phyloP scores from a whole-genome alignment of 257 asterid species.

The Asclepias syriaca region DNA sequence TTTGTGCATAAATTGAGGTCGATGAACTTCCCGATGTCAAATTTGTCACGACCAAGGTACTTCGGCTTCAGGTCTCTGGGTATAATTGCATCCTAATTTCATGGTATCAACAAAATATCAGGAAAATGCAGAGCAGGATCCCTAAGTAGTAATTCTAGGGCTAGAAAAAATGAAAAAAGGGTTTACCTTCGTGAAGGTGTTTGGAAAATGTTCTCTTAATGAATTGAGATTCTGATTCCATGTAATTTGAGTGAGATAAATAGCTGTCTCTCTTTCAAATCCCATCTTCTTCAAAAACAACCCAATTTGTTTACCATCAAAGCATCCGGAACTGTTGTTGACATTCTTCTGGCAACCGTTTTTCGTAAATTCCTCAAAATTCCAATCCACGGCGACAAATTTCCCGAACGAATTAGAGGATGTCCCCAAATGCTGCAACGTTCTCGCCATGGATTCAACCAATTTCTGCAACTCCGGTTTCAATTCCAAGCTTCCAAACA shows the following conservation, averaged over 20 bases:
- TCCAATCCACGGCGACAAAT: conserved; percentile 50
- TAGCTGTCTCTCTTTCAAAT: conserved; percentile 31
- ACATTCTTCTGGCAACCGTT: conserved; percentile 20
- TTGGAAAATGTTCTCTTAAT: conserved; percentile 48
- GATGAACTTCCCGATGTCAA: conserved; percentile 32
- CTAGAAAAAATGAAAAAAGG: too few relatives aligned
- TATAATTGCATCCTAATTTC: conserved; percentile 41
- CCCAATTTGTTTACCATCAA: conserved; percentile 32
- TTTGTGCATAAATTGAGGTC: conserved; percentile 41
- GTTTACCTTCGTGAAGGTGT: conserved; percentile 56
- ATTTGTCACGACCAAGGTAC: conserved; percentile 12
- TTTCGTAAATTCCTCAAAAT: conserved; percentile 22
- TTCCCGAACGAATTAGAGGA: conserved; percentile 28
- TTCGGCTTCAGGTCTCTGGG: conserved; percentile 29
- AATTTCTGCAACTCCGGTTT: conserved; percentile 32
- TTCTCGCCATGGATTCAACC: conserved; percentile 41
- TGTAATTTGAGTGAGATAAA: conserved; percentile 54
- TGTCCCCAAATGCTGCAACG: conserved; percentile 39
- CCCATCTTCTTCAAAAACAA: conserved; percentile 41
- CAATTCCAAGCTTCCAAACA: conserved; percentile 43
- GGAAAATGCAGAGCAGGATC: too few relatives aligned
- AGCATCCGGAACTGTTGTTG: conserved; percentile 9
- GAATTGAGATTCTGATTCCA: conserved; percentile 41
- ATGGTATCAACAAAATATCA: too few relatives aligned
- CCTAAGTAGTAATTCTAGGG: too few relatives aligned